These are phyloP conservation scores for Talaromyces trachyspermus DNA, from an alignment of 495 filamentous ascomycete genomes.

Conservation along the genomic window DNA sequence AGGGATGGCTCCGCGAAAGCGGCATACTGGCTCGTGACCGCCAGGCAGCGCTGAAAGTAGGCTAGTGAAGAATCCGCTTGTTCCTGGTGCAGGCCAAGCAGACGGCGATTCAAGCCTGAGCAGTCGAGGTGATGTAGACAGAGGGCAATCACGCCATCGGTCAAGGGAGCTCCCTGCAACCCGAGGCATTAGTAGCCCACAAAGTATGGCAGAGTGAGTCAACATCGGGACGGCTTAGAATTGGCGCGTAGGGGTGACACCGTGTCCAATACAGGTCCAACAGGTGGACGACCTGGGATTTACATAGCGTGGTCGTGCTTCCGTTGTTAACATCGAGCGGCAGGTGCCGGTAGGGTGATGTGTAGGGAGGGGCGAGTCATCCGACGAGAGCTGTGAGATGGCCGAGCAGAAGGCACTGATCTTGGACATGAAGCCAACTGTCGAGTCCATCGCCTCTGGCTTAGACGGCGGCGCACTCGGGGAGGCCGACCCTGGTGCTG, in stretches of 20 bases:
- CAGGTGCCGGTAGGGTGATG: conserved; percentile 13
- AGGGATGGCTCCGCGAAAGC: conserved; percentile 17
- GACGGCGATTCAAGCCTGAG: conserved; percentile 17
- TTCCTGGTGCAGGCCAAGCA: conserved; percentile 17
- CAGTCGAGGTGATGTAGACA: conserved; percentile 18
- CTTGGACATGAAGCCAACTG: conserved; percentile 23
- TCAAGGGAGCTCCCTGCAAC: conserved; percentile 11
- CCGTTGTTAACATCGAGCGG: conserved; percentile 7
- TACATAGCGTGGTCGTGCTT: conserved; percentile 7
- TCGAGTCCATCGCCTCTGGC: conserved; percentile 16
- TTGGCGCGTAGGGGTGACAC: conserved; percentile 10
- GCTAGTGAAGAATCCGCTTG: conserved; percentile 16
- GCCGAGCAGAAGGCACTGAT: conserved; percentile 23
- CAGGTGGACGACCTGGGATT: conserved; percentile 14
- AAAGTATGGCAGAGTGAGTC: too few relatives aligned
- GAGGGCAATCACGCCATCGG: conserved; percentile 18
- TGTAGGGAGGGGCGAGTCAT: conserved; percentile 12
- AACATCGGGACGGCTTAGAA: conserved; percentile 14
- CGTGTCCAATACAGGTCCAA: conserved; percentile 20
- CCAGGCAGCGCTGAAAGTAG: conserved; percentile 22
- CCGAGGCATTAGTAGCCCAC: conserved; percentile 6
- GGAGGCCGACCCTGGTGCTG: not conserved
- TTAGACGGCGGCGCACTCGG: not conserved
- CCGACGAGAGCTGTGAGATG: conserved; percentile 15
- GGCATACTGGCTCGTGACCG: conserved; percentile 15